Conservation (phyloP, 345 rosid genomes). For the Eucalyptus guilfoylei region DNA sequence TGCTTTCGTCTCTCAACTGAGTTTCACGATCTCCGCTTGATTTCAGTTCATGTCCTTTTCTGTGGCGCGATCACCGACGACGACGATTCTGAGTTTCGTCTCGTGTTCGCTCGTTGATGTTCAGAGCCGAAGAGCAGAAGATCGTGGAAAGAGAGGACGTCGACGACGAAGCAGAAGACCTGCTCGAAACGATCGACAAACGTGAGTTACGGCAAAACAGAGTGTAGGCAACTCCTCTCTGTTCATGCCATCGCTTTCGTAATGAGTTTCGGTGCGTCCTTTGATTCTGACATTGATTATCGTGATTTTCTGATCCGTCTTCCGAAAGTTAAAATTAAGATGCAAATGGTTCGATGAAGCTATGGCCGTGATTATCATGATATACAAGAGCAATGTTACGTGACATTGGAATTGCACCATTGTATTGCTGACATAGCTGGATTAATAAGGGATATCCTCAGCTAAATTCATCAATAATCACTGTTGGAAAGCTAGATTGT, state of each 20-base stretch:
- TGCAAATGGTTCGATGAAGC: too few species aligned
- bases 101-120: not conserved
- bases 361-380: not conserved
- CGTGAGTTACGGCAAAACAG: not conserved
- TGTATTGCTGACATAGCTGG: not conserved
- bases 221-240: not conserved
- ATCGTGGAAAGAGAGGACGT: not conserved
- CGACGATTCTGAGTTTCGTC: not conserved
- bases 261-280: too few species aligned
- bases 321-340: too few species aligned
- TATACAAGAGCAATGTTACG: not conserved
- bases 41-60: too few species aligned
- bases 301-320: not conserved
- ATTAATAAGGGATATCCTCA: too few species aligned
- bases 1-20: too few species aligned
- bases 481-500: not conserved
- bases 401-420: not conserved
- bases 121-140: not conserved
- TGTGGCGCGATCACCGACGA: rapidly evolving
- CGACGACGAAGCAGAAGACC: too few species aligned
- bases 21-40: not conserved
- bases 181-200: too few species aligned
- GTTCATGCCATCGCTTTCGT: not conserved
- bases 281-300: not conserved
- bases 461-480: not conserved